Conservation (phyloP, 805 yeast species). For the Starmera pachycereana region DNA sequence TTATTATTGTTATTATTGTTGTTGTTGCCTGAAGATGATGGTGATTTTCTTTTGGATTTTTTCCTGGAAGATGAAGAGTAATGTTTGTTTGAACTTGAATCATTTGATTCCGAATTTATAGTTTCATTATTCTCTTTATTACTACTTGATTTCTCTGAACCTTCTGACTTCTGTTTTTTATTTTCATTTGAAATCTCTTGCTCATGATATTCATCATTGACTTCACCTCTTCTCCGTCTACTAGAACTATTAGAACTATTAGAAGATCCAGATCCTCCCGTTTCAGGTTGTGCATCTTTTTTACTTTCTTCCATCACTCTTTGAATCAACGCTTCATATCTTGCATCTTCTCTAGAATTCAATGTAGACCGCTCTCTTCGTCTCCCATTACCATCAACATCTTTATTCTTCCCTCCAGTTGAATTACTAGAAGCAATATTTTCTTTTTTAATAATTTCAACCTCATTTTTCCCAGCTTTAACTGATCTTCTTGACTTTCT, state of each 20-base stretch:
- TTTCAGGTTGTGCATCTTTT: constrained; percentile 22
- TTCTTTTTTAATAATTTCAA: neutral
- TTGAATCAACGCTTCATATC: constrained; percentile 30
- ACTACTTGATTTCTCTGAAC: neutral
- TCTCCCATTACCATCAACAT: constrained; percentile 1
- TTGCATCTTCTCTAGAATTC: constrained; percentile 32
- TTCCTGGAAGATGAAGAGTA: no score
- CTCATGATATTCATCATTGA: constrained; percentile 4
- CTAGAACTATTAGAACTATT: constrained; percentile 2
- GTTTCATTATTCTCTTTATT: neutral
- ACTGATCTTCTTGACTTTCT: constrained; percentile 2
- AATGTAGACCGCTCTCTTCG: constrained; percentile 28
- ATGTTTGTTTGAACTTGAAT: constrained; percentile 10
- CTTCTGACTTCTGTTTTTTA: constrained; percentile 3
- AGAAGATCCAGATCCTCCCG: constrained; percentile 1
- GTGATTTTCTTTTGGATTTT: constrained; percentile 4
- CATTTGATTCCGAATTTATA: constrained; percentile 10
- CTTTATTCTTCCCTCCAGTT: constrained; percentile 2
- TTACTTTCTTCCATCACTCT: constrained; percentile 31
- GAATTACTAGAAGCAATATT: constrained; percentile 2
- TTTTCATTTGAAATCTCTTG: constrained; percentile 3
- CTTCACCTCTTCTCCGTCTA: constrained; percentile 4
- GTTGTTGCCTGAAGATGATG: constrained; percentile 3
- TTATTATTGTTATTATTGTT: constrained; percentile 9
- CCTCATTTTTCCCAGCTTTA: neutral